Base-by-base conservation (phyloP, 768 basidiomycete genomes). In the Galerina sulciceps region DNA sequence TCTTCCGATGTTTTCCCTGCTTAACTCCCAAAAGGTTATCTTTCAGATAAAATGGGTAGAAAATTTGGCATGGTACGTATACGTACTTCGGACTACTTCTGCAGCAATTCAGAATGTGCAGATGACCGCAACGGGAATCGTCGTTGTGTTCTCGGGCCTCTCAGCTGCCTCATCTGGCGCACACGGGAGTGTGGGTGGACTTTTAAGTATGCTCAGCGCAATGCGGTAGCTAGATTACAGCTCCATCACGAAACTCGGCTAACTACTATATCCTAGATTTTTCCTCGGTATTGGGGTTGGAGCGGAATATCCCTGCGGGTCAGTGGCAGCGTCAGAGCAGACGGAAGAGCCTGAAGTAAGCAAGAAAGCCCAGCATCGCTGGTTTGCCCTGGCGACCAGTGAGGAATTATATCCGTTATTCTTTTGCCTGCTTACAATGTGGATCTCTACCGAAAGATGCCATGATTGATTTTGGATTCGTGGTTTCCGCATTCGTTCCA, bases 301-400 rank as follows among this genome's bases (percentile, higher is more conserved):
- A 4, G 91, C 91, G 4, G 91, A 93, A 71, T 96, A 96, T 63
- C 95, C 95, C 8, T 93, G 92, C 60, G 94, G 95, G 20, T 90
- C 89, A 0, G 92, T 94, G 15, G 90, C 93, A 5, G 90, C 89
- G 6, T 89, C 92, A 1, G 96, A 97, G 69, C 91, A 94, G 67
- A 91, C 93, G 2, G 96, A 97, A 70, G 90, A 92, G 71, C 79
- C 84, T 6, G 85, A 84, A 5, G 89, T 96, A 64, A 80, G 73
- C 65, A 93, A 91, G 74, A 86, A 85, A 53, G 82, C 90, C 6
- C 95, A 94, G 67, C 90, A 96, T 71, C 76, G 88, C 50, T 93
- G 94, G 85, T 89, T 97, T 67, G 87, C 90, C 4, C 81, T 93
- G 23, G 92, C 95, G 14, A 96, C 95, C 5, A 97, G 94, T 93